These are phyloP conservation scores for Chara braunii DNA, from an alignment of 139 green algal genomes.

Conservation along the genomic window DNA sequence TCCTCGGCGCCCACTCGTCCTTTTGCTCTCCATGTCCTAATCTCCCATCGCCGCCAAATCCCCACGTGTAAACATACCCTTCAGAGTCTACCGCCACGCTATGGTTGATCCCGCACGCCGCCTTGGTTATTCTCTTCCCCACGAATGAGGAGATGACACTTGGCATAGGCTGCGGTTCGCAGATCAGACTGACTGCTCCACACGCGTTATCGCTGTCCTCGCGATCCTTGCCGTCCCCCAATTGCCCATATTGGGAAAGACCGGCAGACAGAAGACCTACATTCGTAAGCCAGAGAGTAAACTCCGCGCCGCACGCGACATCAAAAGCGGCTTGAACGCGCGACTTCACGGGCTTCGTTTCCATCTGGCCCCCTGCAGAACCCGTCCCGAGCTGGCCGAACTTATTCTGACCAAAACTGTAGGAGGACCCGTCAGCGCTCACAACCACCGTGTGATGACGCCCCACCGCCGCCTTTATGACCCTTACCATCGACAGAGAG, in stretches of 20 bases:
- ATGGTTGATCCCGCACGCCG: slow-evolving; percentile 79
- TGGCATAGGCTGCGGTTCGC: slow-evolving; percentile 71
- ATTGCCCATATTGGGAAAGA: slow-evolving; percentile 80
- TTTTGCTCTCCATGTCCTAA: no score
- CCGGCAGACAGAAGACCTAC: slow-evolving; percentile 39
- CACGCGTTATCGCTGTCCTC: no score
- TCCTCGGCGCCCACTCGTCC: no score
- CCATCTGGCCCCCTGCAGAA: slow-evolving; percentile 15
- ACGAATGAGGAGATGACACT: slow-evolving; percentile 51
- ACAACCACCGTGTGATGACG: slow-evolving; percentile 50
- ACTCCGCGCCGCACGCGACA: slow-evolving; percentile 77
- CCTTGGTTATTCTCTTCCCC: slow-evolving; percentile 48
- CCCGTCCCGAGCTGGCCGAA: slow-evolving; percentile 46
- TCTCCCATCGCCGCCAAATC: slow-evolving; percentile 63
- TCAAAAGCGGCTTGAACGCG: slow-evolving; percentile 48
- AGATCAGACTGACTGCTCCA: slow-evolving; percentile 79
- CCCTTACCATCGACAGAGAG: slow-evolving; percentile 6
- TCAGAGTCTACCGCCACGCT: slow-evolving; percentile 44
- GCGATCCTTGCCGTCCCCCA: slow-evolving; percentile 82
- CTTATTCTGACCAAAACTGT: slow-evolving; percentile 52
- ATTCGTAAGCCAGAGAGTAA: slow-evolving; percentile 69
- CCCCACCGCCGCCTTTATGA: slow-evolving; percentile 1
- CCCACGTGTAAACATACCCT: slow-evolving; percentile 62
- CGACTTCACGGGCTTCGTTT: slow-evolving; percentile 25
- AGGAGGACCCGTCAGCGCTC: slow-evolving; percentile 44